phyloP scores from a whole-genome alignment of 192 early-diverging fungal species.

The Coemansia sp. region DNA sequence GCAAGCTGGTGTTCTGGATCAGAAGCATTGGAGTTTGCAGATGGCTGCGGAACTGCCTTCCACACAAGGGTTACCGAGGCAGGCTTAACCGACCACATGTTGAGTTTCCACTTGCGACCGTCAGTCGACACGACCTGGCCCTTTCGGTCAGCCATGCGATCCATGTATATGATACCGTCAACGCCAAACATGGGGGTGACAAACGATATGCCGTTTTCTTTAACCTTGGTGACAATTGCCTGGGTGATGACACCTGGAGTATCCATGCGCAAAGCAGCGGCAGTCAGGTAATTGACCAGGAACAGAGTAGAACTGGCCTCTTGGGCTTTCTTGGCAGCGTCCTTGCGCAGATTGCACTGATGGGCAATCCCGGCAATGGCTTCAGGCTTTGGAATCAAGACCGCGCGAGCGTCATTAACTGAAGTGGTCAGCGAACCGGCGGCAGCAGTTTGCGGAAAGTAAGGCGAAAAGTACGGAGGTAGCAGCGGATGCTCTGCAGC shows the following conservation, averaged over 20 bases:
- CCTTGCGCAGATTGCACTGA: slow-evolving; percentile 82
- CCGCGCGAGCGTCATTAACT: neutral
- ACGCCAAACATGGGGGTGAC: slow-evolving; percentile 84
- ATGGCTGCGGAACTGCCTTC: slow-evolving; percentile 7
- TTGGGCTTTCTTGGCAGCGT: slow-evolving; percentile 77
- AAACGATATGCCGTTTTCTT: slow-evolving; percentile 84
- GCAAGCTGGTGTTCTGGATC: slow-evolving; percentile 29
- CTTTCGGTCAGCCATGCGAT: slow-evolving; percentile 34
- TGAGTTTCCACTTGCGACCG: slow-evolving; percentile 21
- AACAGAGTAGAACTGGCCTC: slow-evolving; percentile 89
- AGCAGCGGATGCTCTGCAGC: slow-evolving; percentile 40
- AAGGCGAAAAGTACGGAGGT: slow-evolving; percentile 31
- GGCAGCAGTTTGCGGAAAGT: slow-evolving; percentile 26
- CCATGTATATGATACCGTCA: slow-evolving; percentile 78
- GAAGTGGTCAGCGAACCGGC: slow-evolving; percentile 19
- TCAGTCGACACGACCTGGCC: slow-evolving; percentile 24
- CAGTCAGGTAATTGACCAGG: slow-evolving; percentile 73
- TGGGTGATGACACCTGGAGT: slow-evolving; percentile 21
- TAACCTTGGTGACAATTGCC: slow-evolving; percentile 68
- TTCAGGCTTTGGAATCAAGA: slow-evolving; percentile 22
- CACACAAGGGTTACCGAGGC: slow-evolving; percentile 25
- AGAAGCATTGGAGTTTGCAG: neutral
- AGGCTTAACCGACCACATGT: slow-evolving; percentile 31
- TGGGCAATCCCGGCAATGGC: slow-evolving; percentile 58
- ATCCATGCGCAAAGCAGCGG: slow-evolving; percentile 65